phyloP scores from a whole-genome alignment of 1,284 basidiomycete genomes.

The Ceratobasidium sp. region DNA sequence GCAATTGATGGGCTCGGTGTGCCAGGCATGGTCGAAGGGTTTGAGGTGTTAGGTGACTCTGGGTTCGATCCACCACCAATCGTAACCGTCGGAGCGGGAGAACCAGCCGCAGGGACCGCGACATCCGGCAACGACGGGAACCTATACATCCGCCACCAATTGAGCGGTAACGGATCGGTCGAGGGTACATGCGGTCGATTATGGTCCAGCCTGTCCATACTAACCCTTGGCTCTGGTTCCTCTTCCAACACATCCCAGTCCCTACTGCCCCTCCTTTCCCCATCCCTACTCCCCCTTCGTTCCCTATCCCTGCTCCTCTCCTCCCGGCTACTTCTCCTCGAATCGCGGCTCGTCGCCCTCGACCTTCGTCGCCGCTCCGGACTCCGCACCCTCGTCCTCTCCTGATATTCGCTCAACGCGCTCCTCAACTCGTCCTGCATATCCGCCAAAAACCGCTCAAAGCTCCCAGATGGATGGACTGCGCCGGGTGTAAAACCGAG shows the following conservation, averaged over 20 bases:
- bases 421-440: conserved; percentile 73
- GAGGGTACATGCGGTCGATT: conserved; percentile 32
- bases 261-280: too few relatives aligned
- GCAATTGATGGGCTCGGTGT: conserved; percentile 35
- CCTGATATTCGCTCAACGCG: conserved; percentile 57
- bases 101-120: conserved; percentile 42
- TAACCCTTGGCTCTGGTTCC: too few relatives aligned
- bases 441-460: conserved; percentile 79
- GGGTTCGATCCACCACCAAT: conserved; percentile 6
- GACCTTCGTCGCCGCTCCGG: neutral
- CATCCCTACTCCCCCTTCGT: neutral
- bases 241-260: too few relatives aligned
- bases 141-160: conserved; percentile 82
- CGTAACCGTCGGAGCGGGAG: conserved; percentile 39
- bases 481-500: conserved; percentile 40
- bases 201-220: conserved; percentile 38
- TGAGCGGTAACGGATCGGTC: conserved; percentile 52
- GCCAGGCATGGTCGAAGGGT: conserved; percentile 20
- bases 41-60: conserved; percentile 11
- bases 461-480: conserved; percentile 52
- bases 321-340: neutral
- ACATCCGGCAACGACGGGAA: conserved; percentile 62
- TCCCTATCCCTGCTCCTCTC: conserved; percentile 45
- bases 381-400: conserved; percentile 30
- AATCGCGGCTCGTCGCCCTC: neutral